phyloP scores from a whole-genome alignment of 2,329 filamentous ascomycete genomes.

The Calonectria pseudoturangicola region DNA sequence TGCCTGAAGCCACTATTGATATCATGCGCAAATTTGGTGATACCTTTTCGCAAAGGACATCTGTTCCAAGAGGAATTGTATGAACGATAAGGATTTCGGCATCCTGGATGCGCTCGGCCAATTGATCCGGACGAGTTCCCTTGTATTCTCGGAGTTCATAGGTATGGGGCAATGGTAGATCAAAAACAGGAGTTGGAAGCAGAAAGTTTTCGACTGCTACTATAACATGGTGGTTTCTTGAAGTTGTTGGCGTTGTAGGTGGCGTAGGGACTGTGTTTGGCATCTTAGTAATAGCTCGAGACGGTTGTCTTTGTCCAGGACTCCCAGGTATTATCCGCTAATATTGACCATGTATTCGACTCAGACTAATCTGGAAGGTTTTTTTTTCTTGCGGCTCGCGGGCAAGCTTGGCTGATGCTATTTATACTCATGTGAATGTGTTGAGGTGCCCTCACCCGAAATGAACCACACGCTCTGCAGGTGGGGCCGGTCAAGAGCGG shows the following conservation, averaged over 20 bases:
- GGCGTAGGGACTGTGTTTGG: too few species aligned
- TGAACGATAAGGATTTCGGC: conserved; percentile 27
- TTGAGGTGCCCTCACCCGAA: background rate
- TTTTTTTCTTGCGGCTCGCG: too few species aligned
- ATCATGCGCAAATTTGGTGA: conserved; percentile 32
- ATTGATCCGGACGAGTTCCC: conserved; percentile 5
- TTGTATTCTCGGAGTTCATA: conserved; percentile 28
- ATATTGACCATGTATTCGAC: too few species aligned
- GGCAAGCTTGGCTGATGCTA: background rate
- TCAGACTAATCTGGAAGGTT: too few species aligned
- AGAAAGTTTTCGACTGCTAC: conserved; percentile 24
- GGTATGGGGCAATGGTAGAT: conserved; percentile 22
- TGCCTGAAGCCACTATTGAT: conserved; percentile 16
- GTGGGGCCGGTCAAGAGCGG: background rate
- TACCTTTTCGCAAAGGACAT: conserved; percentile 7
- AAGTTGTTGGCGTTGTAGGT: too few species aligned
- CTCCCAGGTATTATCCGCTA: too few species aligned
- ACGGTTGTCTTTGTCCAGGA: background rate
- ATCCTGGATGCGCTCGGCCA: conserved; percentile 22
- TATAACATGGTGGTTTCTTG: conserved; percentile 21
- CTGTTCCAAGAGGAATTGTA: background rate
- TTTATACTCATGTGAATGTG: background rate
- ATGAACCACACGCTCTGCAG: too few species aligned
- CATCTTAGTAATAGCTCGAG: background rate
- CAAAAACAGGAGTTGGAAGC: conserved; percentile 17